Conservation (phyloP, 495 filamentous ascomycete species). For the Filosporella fistucella region DNA sequence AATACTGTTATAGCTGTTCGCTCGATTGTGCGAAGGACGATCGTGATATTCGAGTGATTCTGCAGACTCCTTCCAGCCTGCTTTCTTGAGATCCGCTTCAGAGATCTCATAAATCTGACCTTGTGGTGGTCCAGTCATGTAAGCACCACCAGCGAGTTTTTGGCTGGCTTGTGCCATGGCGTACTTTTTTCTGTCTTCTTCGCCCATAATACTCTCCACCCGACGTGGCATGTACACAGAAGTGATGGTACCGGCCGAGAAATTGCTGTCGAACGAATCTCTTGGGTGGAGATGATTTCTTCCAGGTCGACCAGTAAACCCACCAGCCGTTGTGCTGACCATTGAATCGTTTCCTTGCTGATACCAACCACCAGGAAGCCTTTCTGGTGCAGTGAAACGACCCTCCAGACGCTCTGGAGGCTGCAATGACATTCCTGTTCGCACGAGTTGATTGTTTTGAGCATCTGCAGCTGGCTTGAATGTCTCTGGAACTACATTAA, state of each 20-base stretch:
- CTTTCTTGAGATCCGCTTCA: constrained; percentile 42
- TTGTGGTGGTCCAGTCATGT: constrained; percentile 40
- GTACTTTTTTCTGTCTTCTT: constrained; percentile 70
- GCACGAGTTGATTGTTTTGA: constrained; percentile 29
- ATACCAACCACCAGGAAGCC: constrained; percentile 57
- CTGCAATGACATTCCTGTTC: constrained; percentile 46
- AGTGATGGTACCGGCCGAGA: constrained; percentile 56
- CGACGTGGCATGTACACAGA: constrained; percentile 69
- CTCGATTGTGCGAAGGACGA: constrained; percentile 8
- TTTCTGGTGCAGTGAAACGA: constrained; percentile 58
- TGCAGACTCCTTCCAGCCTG: constrained; percentile 39
- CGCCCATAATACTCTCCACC: constrained; percentile 80
- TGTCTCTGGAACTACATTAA: constrained; percentile 87
- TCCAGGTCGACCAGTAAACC: constrained; percentile 22
- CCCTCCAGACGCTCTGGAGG: constrained; percentile 73
- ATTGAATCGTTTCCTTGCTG: constrained; percentile 58
- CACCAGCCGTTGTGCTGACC: constrained; percentile 33
- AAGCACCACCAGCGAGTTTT: constrained; percentile 43
- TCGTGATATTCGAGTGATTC: constrained; percentile 24
- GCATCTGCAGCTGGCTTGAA: constrained; percentile 71
- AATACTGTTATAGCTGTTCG: constrained; percentile 9
- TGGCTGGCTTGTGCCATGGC: constrained; percentile 49
- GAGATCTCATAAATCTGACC: constrained; percentile 49
- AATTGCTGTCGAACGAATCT: constrained; percentile 67
- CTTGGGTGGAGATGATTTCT: constrained; percentile 51